Conservation (phyloP, 2,329 filamentous ascomycete genomes). For the Reticulascus tulasneorum region DNA sequence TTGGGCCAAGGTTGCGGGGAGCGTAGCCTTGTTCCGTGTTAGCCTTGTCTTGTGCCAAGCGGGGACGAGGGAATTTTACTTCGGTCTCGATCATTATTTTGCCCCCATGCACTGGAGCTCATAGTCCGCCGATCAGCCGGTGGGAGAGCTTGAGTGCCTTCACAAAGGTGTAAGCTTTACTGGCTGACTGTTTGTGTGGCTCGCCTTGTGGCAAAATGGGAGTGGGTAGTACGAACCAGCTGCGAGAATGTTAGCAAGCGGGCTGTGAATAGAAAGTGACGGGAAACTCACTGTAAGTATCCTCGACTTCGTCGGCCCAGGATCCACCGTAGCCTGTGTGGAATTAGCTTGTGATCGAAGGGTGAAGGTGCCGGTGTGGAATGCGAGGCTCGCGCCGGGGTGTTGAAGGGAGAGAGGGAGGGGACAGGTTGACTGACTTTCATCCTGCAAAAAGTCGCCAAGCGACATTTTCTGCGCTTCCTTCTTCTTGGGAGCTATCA, state of each 20-base stretch:
- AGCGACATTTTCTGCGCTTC: slow-evolving; percentile 96
- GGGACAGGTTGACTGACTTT: slow-evolving; percentile 59
- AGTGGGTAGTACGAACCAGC: slow-evolving; percentile 27
- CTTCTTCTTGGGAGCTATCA: slow-evolving; percentile 83
- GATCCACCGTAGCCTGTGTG: slow-evolving; percentile 62
- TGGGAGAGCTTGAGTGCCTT: slow-evolving; percentile 56
- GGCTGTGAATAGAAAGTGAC: neutral
- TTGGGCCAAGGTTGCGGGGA: slow-evolving; percentile 70
- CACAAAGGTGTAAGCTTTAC: slow-evolving; percentile 4
- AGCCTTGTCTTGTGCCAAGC: slow-evolving; percentile 10
- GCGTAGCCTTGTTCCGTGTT: slow-evolving; percentile 46
- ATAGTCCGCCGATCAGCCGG: slow-evolving; percentile 46
- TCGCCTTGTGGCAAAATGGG: neutral
- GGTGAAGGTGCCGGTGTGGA: neutral
- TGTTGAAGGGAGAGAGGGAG: slow-evolving; percentile 6
- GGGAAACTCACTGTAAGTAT: slow-evolving; percentile 65
- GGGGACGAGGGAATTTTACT: slow-evolving; percentile 30
- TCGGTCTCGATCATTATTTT: too few species aligned
- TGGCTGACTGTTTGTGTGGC: too few species aligned
- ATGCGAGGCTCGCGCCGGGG: neutral
- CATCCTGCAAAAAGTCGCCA: slow-evolving; percentile 89
- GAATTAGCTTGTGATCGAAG: slow-evolving; percentile 19
- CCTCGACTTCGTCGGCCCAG: slow-evolving; percentile 99
- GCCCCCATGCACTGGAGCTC: too few species aligned
- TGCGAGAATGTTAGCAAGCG: slow-evolving; percentile 23